Percentiles rank a stretch among this genome's conserved stretches.
Conservation (phyloP, 441 rosid genomes). For the Euphorbia neoarborescens region DNA sequence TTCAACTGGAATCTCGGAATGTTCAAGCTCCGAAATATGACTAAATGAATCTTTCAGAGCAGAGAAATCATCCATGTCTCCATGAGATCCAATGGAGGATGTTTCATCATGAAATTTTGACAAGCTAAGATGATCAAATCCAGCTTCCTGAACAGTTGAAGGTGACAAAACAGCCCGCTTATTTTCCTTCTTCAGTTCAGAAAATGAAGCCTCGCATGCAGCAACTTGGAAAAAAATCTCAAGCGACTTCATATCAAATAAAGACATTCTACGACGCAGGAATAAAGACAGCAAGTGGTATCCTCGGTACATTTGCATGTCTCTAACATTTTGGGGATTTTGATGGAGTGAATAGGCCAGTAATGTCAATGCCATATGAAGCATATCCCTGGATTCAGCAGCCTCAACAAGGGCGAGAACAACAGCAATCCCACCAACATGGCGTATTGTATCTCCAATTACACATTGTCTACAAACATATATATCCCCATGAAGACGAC, state of each 20-base stretch:
- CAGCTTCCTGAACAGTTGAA: slow-evolving; percentile 51
- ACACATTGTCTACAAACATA: slow-evolving; percentile 78
- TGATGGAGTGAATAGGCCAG: slow-evolving; percentile 95
- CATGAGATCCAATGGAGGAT: slow-evolving; percentile 93
- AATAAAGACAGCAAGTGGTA: slow-evolving; percentile 97
- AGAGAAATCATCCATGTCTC: slow-evolving; percentile 93
- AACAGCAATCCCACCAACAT: slow-evolving; percentile 88
- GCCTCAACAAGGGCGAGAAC: slow-evolving; percentile 95
- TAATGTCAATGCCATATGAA: slow-evolving; percentile 90
- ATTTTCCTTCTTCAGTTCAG: slow-evolving; percentile 72
- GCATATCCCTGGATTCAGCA: slow-evolving; percentile 93
- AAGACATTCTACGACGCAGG: slow-evolving; percentile 79
- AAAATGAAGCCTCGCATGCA: slow-evolving; percentile 99
- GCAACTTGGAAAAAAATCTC: slow-evolving; percentile 97
- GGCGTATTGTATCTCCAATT: slow-evolving; percentile 89
- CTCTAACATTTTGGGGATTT: slow-evolving; percentile 90
- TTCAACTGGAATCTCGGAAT: slow-evolving; percentile 69
- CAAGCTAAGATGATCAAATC: slow-evolving; percentile 75
- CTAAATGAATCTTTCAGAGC: slow-evolving; percentile 83
- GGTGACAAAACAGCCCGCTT: slow-evolving; percentile 40
- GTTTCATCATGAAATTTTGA: slow-evolving; percentile 79
- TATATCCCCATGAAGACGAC: slow-evolving; percentile 84
- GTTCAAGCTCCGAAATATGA: slow-evolving; percentile 93
- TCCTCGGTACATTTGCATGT: slow-evolving; percentile 96
- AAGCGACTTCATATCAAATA: slow-evolving; percentile 96